Evolutionary conservation across 305 asterid species (phyloP).

Genomic region (Plantago rigida): DNA sequence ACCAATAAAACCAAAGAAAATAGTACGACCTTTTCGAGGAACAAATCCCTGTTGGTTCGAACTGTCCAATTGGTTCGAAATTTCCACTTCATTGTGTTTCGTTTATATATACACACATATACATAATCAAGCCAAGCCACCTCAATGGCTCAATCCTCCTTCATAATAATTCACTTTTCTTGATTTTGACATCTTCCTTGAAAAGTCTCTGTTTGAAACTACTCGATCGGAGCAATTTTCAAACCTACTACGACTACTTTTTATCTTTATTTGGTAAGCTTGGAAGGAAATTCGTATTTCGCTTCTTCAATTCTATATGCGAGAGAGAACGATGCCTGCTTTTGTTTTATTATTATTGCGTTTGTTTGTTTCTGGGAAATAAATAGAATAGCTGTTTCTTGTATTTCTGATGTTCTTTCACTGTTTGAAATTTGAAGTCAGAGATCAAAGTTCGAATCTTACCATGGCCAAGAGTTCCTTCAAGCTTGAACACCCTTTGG

Average conservation of each 20-base stretch:
- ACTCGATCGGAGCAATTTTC: neutral
- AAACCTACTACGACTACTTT: neutral
- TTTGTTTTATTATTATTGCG: neutral
- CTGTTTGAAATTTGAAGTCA: slow-evolving; percentile 41
- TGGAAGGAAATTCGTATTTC: slow-evolving; percentile 22
- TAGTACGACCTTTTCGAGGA: too few species aligned
- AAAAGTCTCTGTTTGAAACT: neutral
- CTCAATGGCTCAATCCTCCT: neutral
- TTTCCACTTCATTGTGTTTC: too few species aligned
- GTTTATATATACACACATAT: neutral
- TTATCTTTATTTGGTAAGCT: slow-evolving; percentile 30
- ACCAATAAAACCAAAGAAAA: too few species aligned
- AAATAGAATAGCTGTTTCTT: neutral
- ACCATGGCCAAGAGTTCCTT: slow-evolving; percentile 50
- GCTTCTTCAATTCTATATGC: slow-evolving; percentile 17
- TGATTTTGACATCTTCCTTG: slow-evolving; percentile 4
- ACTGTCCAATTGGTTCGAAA: too few species aligned
- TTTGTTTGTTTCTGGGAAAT: slow-evolving; percentile 4
- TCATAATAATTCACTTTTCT: neutral
- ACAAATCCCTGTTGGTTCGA: too few species aligned
- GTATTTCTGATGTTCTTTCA: slow-evolving; percentile 33
- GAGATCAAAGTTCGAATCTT: slow-evolving; percentile 28
- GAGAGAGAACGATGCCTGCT: neutral
- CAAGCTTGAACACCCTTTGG: slow-evolving; percentile 46
- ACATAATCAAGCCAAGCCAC: too few species aligned